Conservation (phyloP, 441 rosid genomes). For the Daphne laureola region DNA sequence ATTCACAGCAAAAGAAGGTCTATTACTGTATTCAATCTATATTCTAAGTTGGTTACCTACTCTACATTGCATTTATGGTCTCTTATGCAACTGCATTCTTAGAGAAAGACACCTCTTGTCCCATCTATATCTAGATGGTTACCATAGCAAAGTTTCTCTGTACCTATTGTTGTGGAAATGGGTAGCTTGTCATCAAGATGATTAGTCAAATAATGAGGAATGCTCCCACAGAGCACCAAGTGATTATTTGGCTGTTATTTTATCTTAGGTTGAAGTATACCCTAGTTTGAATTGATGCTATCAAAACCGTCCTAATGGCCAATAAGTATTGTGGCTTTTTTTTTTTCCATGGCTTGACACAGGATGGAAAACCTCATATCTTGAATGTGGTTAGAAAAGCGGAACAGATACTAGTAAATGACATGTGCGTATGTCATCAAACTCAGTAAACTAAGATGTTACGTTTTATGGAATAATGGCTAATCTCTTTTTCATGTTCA, state of each 20-base stretch:
- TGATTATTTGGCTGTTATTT: too few relatives aligned
- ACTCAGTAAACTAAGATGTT: background rate
- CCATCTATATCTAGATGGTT: too few relatives aligned
- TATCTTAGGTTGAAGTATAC: too few relatives aligned
- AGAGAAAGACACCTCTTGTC: too few relatives aligned
- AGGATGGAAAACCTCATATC: conserved; percentile 14
- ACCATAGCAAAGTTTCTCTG: too few relatives aligned
- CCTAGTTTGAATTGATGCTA: too few relatives aligned
- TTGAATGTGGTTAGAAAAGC: conserved; percentile 12
- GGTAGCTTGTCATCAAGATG: too few relatives aligned
- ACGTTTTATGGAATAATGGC: background rate
- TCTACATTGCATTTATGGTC: too few relatives aligned
- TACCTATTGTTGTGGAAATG: too few relatives aligned
- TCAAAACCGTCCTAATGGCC: background rate
- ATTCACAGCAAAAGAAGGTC: background rate
- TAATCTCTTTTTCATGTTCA: conserved; percentile 6
- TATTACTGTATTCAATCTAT: conserved; percentile 12
- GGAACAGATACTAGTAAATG: conserved; percentile 10
- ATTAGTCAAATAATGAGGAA: too few relatives aligned
- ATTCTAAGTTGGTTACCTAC: background rate
- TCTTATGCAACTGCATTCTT: too few relatives aligned
- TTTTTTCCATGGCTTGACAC: conserved; percentile 10
- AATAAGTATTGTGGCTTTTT: conserved; percentile 1
- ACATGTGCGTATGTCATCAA: conserved; percentile 6
- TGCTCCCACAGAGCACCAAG: too few relatives aligned